Base-by-base conservation (phyloP, 2,329 filamentous ascomycete genomes). In the Orbilia javanica region DNA sequence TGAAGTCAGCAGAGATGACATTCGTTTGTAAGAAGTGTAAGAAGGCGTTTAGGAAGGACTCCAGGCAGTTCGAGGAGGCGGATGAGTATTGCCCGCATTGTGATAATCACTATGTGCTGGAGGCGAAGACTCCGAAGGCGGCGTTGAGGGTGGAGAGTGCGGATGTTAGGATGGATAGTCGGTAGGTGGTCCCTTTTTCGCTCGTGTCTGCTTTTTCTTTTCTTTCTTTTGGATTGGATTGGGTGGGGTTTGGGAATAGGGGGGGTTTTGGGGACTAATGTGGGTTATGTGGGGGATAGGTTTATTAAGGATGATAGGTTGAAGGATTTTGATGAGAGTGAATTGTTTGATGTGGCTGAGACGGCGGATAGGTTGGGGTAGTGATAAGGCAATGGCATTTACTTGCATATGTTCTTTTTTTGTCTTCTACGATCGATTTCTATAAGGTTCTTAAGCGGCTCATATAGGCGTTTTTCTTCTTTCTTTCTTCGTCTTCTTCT, bases 21-120 rank as follows among this genome's bases (percentile, higher is more conserved):
- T 98, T 99, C 83, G 93, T 93, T 65, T 99, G 96, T 89, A 99
- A 99, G 83, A 99, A 99, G 87, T 99, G 96, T 90, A 94, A 92
- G 82, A 99, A 99, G 86, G 94, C 91, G 85, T 99, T 99, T 87
- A 92, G 96, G 81, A 99, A 98, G 84, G 93, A 99, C 82, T 92
- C 92, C 53, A 86, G 89, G 80, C 93, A 97, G 84, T 97, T 97
- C 82, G 96, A 99, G 81, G 96, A 99, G 82, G 91, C 87, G 87
- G 96, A 99, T 86, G 96, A 99, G 84, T 99, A 97, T 88, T 99
- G 96, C 87, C 96, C 96, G 22, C 93, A 97, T 86, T 99, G 96
- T 87, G 96, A 99, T 84, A 99, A 99, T 86, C 96, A 99, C 85
- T 99, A 94, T 83, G 92, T 99, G 44, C 87, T 99, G 80, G 94